Conservation (phyloP, 2,329 filamentous ascomycete species). For the Hypomyces rosellus region DNA sequence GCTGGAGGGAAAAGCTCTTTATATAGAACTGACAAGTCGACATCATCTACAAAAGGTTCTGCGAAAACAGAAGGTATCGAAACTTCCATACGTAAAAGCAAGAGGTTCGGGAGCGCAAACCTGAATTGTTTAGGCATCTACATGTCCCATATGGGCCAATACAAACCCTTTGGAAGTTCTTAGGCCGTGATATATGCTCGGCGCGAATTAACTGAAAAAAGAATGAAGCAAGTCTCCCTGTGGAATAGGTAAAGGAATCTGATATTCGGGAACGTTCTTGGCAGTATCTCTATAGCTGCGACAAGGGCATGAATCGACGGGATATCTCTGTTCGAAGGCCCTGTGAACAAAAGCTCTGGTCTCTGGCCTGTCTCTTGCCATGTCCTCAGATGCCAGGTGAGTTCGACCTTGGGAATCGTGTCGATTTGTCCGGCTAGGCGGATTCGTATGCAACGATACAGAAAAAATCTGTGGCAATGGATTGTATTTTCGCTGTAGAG, state of each 20-base stretch:
- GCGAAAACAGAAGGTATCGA: too few species aligned
- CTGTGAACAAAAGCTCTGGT: background rate
- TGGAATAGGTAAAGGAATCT: background rate
- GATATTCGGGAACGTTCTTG: background rate
- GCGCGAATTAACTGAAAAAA: background rate
- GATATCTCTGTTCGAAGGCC: background rate
- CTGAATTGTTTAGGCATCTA: background rate
- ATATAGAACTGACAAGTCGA: background rate
- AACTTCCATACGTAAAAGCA: background rate
- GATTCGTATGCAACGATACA: background rate
- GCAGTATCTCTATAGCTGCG: background rate
- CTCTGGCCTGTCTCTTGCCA: background rate
- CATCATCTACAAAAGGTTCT: background rate
- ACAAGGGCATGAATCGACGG: background rate
- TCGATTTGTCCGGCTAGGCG: background rate
- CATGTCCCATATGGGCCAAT: background rate
- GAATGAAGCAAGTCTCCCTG: background rate
- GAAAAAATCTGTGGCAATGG: background rate
- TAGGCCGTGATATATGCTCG: background rate
- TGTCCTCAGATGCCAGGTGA: background rate
- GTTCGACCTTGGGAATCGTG: background rate
- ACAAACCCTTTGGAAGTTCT: background rate
- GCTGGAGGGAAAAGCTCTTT: background rate
- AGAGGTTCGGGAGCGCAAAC: background rate
- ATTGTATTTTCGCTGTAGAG: conserved; percentile 20